Conservation (phyloP, 768 basidiomycete species). For the Amanita molliuscula region DNA sequence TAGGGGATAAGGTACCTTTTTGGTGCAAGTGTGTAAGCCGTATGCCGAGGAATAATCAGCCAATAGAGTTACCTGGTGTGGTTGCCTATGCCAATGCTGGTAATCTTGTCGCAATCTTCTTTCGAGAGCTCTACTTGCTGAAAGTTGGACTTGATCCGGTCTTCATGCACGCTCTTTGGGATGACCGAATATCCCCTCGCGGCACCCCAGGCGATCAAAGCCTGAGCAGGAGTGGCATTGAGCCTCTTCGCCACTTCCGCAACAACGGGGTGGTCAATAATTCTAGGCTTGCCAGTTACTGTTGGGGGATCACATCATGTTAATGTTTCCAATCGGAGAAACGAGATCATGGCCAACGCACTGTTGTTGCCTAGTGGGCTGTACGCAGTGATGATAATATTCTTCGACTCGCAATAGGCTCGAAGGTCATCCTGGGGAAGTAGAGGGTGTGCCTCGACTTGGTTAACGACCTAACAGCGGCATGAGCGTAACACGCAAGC, state of each 20-base stretch:
- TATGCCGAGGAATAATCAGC: too few species aligned
- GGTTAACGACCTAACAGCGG: constrained; percentile 46
- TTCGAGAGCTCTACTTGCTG: constrained; percentile 57
- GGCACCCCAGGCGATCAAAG: constrained; percentile 74
- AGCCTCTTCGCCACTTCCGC: constrained; percentile 52
- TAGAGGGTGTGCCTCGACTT: constrained; percentile 77
- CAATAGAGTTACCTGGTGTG: constrained; percentile 24
- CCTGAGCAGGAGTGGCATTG: constrained; percentile 64
- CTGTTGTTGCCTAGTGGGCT: constrained; percentile 77
- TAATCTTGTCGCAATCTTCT: constrained; percentile 57
- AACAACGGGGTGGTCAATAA: constrained; percentile 59
- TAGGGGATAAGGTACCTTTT: constrained; percentile 60
- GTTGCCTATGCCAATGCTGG: constrained; percentile 36
- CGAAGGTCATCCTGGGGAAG: constrained; percentile 68
- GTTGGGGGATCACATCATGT: not conserved
- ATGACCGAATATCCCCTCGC: constrained; percentile 74
- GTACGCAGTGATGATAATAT: constrained; percentile 57
- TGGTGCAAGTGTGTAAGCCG: constrained; percentile 10
- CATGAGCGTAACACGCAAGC: not conserved
- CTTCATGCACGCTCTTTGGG: constrained; percentile 71
- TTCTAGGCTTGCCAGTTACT: constrained; percentile 52
- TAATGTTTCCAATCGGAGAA: not conserved
- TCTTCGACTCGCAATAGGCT: constrained; percentile 55
- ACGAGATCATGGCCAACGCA: constrained; percentile 21
- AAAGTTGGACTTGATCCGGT: constrained; percentile 69